These are phyloP conservation scores for Russula abietina DNA, from an alignment of 768 basidiomycete species.

Conservation along the genomic window DNA sequence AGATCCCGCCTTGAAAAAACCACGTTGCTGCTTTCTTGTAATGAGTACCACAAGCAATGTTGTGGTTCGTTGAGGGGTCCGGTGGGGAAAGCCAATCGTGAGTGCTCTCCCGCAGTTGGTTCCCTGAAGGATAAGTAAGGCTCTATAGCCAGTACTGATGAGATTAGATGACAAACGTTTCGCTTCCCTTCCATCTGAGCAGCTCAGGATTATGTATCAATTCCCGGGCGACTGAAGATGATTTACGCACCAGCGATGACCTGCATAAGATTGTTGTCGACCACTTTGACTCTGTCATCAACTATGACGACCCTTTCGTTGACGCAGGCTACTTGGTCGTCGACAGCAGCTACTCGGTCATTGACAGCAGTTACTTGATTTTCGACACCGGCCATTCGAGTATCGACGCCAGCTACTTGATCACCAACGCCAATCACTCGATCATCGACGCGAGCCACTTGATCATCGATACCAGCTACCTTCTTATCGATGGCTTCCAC, in stretches of 20 bases:
- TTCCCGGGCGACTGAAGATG: not conserved
- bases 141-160: not conserved
- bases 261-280: no score
- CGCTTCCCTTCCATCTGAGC: no score
- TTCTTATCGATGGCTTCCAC: not conserved
- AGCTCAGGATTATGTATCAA: not conserved
- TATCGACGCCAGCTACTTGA: no score
- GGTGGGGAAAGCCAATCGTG: slow-evolving; percentile 10
- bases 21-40: not conserved
- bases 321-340: no score
- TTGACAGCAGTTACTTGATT: no score
- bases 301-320: no score
- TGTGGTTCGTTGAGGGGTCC: slow-evolving; percentile 3
- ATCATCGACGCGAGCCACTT: not conserved
- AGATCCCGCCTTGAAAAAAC: not conserved
- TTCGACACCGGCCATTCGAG: no score
- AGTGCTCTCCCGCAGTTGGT: not conserved
- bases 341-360: no score
- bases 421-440: no score
- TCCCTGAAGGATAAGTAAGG: not conserved
- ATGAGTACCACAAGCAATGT: not conserved
- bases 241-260: not conserved
- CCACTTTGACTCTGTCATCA: not conserved
- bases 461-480: not conserved
- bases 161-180: not conserved